Base-by-base conservation (phyloP, 2,329 filamentous ascomycete genomes). In the Pyrenophora tritici-repentis region DNA sequence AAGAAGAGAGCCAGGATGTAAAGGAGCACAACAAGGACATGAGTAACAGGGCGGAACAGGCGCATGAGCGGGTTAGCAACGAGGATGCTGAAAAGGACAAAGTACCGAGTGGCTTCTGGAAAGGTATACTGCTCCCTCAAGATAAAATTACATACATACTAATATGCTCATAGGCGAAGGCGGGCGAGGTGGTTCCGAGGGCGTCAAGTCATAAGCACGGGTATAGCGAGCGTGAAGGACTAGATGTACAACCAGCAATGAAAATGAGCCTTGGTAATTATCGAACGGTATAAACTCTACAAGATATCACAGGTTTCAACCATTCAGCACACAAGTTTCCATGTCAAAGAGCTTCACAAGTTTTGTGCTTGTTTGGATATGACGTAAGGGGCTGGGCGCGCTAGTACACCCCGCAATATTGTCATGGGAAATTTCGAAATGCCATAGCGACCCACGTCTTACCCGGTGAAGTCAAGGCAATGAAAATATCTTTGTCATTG, bases 1-100 rank as follows among this genome's bases (percentile, higher is more conserved):
- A 59, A 22, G 59, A 72, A 10, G 59, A 71, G 50, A 70, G 71
- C 26, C 58, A 70, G 55, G 73, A 75, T 12, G 76, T 78, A 17
- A 71, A 66, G 68, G 43, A 74, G 62, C 77, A 79, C 61, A 79
- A 79, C 53, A 46, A 66, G 56, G 75, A 78, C 58, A 71, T 79
- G 69, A 72, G 74, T 22, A 51, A 72, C 42, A 67, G 76, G 61
- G 67, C 72, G 62, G 76, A 78, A 58, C 72, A 66, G 68, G 65
- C 75, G 50, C 56, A 71, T 58, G 71, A 74, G 55, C 68, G 70
- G 67, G 65, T 70, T 42, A 62, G 53, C 38, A 70, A 73, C 53
- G 62, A 72, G 54, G 72, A 76, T 6, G 65, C 62, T 13, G 48
- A 71, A 50, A 74, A 76, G 55, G 73, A 78, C 29, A 75, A 77